Evolutionary conservation across 1,139 yeast species (phyloP).

Genomic region (Hemisphaericaspora lyxosophila): DNA sequence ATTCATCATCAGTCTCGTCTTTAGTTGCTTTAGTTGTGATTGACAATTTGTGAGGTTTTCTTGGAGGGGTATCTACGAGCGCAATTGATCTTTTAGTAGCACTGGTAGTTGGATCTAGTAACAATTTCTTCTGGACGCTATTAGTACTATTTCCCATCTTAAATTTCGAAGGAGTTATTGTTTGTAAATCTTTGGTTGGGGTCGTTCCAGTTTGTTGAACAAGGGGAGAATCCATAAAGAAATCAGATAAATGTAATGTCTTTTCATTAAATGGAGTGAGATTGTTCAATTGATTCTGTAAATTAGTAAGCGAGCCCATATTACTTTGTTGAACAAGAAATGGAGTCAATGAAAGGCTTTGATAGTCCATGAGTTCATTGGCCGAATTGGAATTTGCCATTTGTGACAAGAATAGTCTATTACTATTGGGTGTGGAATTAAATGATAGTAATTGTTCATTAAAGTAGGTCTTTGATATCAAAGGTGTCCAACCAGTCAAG

Average conservation of each 20-base stretch:
- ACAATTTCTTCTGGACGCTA: slow-evolving; percentile 8
- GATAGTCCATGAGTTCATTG: slow-evolving; percentile 32
- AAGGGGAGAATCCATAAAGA: slow-evolving; percentile 48
- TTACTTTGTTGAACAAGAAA: slow-evolving; percentile 42
- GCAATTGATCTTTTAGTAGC: slow-evolving; percentile 38
- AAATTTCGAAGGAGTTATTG: slow-evolving; percentile 48
- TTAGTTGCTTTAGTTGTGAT: slow-evolving; percentile 20
- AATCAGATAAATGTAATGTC: slow-evolving; percentile 43
- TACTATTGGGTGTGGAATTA: slow-evolving; percentile 34
- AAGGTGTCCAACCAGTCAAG: slow-evolving; percentile 47
- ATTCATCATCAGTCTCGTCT: slow-evolving; percentile 19
- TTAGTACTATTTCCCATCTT: slow-evolving; percentile 21
- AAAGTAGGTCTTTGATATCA: slow-evolving; percentile 39
- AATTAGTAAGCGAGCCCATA: slow-evolving; percentile 9
- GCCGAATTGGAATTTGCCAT: slow-evolving; percentile 9
- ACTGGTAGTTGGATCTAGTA: slow-evolving; percentile 18
- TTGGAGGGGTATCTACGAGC: slow-evolving; percentile 43
- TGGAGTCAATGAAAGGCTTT: slow-evolving; percentile 46
- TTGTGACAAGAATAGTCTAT: slow-evolving; percentile 7
- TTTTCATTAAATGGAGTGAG: slow-evolving; percentile 49
- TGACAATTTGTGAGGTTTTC: slow-evolving; percentile 38
- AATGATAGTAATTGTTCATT: slow-evolving; percentile 37
- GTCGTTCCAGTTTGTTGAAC: slow-evolving; percentile 16
- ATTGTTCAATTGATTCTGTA: slow-evolving; percentile 20
- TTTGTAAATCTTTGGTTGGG: slow-evolving; percentile 36